Conservation (phyloP, 1,284 basidiomycete species). For the Amylostereum areolatum region DNA sequence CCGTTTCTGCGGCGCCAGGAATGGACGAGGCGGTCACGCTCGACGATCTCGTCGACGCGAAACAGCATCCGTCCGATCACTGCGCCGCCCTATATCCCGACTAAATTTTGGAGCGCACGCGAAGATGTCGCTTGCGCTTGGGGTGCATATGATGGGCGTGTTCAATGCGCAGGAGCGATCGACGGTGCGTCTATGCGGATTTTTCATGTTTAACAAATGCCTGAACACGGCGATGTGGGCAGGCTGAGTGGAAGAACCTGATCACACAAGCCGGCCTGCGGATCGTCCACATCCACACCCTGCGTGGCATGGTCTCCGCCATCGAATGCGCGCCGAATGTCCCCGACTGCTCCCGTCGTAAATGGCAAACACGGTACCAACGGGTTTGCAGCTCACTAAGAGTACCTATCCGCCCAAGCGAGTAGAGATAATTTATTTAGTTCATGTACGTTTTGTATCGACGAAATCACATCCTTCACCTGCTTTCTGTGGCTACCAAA, state of each 20-base stretch:
- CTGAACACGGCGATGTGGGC: not conserved
- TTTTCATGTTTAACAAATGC: not conserved
- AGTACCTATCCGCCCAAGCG: too few relatives aligned
- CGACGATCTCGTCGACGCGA: constrained; percentile 2
- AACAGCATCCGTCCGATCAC: constrained; percentile 1
- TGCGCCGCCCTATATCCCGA: constrained; percentile 8
- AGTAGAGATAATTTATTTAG: too few relatives aligned
- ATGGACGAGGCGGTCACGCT: not conserved
- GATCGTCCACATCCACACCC: constrained; percentile 4
- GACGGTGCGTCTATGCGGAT: constrained; percentile 2
- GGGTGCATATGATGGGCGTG: constrained; percentile 12
- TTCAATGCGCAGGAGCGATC: constrained; percentile 13
- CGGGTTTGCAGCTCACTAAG: too few relatives aligned
- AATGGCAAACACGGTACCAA: too few relatives aligned
- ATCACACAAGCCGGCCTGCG: constrained; percentile 4
- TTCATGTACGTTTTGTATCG: too few relatives aligned
- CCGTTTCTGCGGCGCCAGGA: not conserved
- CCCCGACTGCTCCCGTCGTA: too few relatives aligned
- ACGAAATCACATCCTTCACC: too few relatives aligned
- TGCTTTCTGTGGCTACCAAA: too few relatives aligned
- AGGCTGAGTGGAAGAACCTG: constrained; percentile 9
- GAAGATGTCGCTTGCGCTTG: constrained; percentile 10
- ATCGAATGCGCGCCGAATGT: constrained; percentile 9
- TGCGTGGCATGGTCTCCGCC: constrained; percentile 10
- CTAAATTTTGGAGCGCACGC: constrained; percentile 8